A percentile compares a stretch with the other conserved stretches of the same genome.
Conservation (phyloP, 805 yeast species). For the Babjeviella inositovora region DNA sequence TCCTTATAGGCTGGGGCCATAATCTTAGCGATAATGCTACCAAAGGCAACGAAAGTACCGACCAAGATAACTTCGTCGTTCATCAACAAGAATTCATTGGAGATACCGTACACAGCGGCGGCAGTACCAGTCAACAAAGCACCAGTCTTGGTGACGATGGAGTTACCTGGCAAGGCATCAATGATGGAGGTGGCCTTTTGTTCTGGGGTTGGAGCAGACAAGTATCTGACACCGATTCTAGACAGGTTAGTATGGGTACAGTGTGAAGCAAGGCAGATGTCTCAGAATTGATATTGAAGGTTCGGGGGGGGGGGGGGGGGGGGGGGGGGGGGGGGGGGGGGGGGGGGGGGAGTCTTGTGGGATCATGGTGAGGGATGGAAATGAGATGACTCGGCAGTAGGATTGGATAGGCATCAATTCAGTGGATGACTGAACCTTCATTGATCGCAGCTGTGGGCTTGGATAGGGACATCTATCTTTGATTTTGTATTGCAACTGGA, state of each 20-base stretch:
- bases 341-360: neutral
- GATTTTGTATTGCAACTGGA: neutral
- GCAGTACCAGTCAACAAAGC: constrained; percentile 90
- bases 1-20: constrained; percentile 91
- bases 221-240: constrained; percentile 46
- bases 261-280: neutral
- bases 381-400: no score
- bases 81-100: constrained; percentile 82
- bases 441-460: neutral
- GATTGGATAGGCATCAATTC: neutral
- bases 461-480: constrained; percentile 1
- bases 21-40: constrained; percentile 64
- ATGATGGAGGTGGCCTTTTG: constrained; percentile 80
- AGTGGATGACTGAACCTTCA: neutral
- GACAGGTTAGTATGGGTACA: neutral
- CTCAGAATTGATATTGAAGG: neutral
- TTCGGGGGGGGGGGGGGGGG: constrained; percentile 1
- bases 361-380: no score
- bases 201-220: constrained; percentile 50
- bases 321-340: neutral
- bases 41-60: constrained; percentile 64
- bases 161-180: constrained; percentile 88
- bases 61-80: constrained; percentile 89
- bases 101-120: constrained; percentile 85
- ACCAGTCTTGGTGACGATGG: constrained; percentile 81